Conservation (phyloP, 768 basidiomycete genomes). For the Russula sp. region DNA sequence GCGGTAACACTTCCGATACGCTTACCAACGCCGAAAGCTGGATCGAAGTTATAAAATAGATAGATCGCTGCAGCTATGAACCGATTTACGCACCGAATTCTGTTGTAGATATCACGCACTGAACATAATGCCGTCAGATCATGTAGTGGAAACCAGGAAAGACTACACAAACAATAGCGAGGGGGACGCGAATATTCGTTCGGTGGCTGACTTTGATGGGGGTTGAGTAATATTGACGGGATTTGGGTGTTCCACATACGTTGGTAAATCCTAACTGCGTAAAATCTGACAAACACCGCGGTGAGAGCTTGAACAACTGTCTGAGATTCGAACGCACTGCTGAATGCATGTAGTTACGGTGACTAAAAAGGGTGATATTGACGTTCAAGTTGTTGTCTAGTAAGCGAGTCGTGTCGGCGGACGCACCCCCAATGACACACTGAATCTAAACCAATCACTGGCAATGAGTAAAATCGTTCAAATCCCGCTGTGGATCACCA, state of each 20-base stretch:
- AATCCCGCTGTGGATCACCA: neutral
- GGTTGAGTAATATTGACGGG: neutral
- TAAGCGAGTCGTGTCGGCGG: neutral
- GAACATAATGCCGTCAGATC: neutral
- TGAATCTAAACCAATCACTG: neutral
- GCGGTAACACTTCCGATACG: neutral
- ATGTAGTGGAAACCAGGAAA: neutral
- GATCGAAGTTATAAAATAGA: neutral
- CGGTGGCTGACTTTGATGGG: conserved; percentile 5
- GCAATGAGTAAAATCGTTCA: neutral
- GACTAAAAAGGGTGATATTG: neutral
- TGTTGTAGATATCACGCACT: conserved; percentile 4
- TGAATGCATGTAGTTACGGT: conserved; percentile 7
- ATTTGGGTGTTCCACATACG: neutral
- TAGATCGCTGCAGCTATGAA: neutral
- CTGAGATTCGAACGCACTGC: neutral
- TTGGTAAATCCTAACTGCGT: conserved; percentile 6
- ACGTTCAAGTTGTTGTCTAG: neutral
- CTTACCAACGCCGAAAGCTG: conserved; percentile 4
- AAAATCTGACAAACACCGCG: neutral
- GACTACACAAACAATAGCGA: conserved; percentile 6
- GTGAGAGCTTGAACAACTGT: neutral
- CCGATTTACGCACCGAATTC: conserved; percentile 3
- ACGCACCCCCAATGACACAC: conserved; percentile 5
- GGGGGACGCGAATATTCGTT: conserved; percentile 4